Evolutionary conservation across 345 rosid species (phyloP), one percentile per base, ranked within the genome.

Genomic region (Clausena lansium): DNA sequence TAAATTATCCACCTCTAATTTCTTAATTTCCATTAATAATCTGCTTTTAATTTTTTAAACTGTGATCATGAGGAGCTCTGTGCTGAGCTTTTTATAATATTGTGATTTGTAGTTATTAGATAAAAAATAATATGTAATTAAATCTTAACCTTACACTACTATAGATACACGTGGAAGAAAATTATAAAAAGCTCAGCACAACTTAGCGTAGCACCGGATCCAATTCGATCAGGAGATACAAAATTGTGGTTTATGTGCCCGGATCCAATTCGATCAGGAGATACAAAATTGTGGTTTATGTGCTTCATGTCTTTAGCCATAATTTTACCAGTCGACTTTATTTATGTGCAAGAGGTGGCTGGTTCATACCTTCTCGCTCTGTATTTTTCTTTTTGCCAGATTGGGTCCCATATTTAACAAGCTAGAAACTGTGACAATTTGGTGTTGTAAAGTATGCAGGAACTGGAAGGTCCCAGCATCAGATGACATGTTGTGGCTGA

Each of bases 401-500:
- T 62, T 7, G 9, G 7, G 38, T 33, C 50, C 10, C n/a, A 7
- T 41, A 39, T 73, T 65, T 32, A 25, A 2, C 38, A 59, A 65
- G 77, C 60, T 70, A 24, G 11, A 62, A 54, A 67, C 3, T 32
- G 33, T 64, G 22, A 35, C 2, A 33, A 55, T 54, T 78, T 80
- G 61, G 71, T 47, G 10, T 68, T 69, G 75, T 39, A 47, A 82
- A 89, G 94, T 87, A 72, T 85, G 90, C 88, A 88, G 87, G 86
- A 88, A 84, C 27, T 90, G 94, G 90, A 87, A 86, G 70, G 69
- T 41, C 19, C 33, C 87, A 81, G 88, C 85, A 71, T 88, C 91
- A 7, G 83, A 87, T 4, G 60, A 86, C 66, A 64, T 19, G 5
- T 75, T 90, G 17, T 88, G 94, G 92, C 82, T 64, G 35, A 78